These are phyloP conservation scores for Rhodotorula kratochvilovae DNA, from an alignment of 768 basidiomycete species.

Conservation along the genomic window DNA sequence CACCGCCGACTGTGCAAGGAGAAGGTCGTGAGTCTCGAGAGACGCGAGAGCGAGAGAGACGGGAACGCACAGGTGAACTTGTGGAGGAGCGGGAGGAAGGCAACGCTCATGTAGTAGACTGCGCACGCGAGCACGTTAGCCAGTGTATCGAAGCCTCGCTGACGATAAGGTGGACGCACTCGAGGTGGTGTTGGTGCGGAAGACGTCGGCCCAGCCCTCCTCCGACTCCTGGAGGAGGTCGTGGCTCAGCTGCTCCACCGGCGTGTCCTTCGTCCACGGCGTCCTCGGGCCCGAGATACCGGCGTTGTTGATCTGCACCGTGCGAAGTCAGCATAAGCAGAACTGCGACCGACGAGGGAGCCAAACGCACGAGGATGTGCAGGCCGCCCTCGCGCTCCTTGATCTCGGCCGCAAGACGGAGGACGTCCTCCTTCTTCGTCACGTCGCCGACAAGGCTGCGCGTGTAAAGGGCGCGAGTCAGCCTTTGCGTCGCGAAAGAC, in stretches of 20 bases:
- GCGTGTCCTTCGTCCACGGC: background rate
- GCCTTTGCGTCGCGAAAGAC: too few species aligned
- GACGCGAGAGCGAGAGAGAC: too few species aligned
- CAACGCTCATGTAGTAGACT: constrained; percentile 16
- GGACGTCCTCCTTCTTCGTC: constrained; percentile 25
- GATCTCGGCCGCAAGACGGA: constrained; percentile 10
- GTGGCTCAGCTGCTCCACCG: background rate
- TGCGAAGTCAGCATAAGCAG: too few species aligned
- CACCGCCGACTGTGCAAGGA: background rate
- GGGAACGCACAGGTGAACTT: constrained; percentile 7
- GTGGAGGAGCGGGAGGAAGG: constrained; percentile 27
- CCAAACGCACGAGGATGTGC: constrained; percentile 12
- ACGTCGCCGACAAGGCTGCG: constrained; percentile 26
- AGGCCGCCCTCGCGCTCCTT: constrained; percentile 18
- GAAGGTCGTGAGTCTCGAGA: too few species aligned
- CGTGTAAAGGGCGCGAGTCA: too few species aligned
- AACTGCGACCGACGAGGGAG: too few species aligned
- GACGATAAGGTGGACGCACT: too few species aligned
- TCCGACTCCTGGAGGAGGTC: constrained; percentile 7
- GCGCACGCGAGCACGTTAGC: too few species aligned
- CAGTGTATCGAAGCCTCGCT: too few species aligned
- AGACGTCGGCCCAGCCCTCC: constrained; percentile 23
- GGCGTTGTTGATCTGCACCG: background rate
- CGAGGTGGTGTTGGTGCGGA: constrained; percentile 15
- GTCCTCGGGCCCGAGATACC: constrained; percentile 9